phyloP scores from a whole-genome alignment of 2,329 filamentous ascomycete species.

The Monilinia laxa region DNA sequence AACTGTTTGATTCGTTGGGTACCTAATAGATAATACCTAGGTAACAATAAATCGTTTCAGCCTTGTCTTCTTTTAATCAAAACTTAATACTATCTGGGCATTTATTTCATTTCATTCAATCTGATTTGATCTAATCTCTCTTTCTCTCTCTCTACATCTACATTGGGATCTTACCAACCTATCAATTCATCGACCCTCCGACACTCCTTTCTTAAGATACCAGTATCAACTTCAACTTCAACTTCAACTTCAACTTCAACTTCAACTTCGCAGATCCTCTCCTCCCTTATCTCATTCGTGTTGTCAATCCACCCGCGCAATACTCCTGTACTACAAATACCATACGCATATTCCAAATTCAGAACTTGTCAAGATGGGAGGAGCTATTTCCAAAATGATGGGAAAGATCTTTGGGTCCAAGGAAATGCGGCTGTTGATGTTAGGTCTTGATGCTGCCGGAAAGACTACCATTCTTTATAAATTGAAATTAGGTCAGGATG shows the following conservation, averaged over 20 bases:
- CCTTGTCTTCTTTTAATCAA: slow-evolving; percentile 10
- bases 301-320: background rate
- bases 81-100: background rate
- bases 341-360: background rate
- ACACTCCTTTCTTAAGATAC: slow-evolving; percentile 12
- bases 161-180: background rate
- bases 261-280: background rate
- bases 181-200: background rate
- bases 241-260: too few species aligned
- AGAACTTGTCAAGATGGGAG: slow-evolving; percentile 64
- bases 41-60: slow-evolving; percentile 9
- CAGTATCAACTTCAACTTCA: background rate
- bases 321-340: background rate
- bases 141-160: background rate
- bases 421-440: slow-evolving; percentile 98
- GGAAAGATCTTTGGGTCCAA: slow-evolving; percentile 98
- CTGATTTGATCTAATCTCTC: background rate
- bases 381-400: slow-evolving; percentile 92
- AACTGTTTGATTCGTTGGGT: too few species aligned
- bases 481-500: slow-evolving; percentile 96
- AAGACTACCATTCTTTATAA: slow-evolving; percentile 99
- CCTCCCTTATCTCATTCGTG: background rate
- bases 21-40: too few species aligned
- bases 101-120: background rate
- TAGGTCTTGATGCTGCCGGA: slow-evolving; percentile 94